Evolutionary conservation across 2,329 filamentous ascomycete species (phyloP).

Genomic region (Calycina herbarum): DNA sequence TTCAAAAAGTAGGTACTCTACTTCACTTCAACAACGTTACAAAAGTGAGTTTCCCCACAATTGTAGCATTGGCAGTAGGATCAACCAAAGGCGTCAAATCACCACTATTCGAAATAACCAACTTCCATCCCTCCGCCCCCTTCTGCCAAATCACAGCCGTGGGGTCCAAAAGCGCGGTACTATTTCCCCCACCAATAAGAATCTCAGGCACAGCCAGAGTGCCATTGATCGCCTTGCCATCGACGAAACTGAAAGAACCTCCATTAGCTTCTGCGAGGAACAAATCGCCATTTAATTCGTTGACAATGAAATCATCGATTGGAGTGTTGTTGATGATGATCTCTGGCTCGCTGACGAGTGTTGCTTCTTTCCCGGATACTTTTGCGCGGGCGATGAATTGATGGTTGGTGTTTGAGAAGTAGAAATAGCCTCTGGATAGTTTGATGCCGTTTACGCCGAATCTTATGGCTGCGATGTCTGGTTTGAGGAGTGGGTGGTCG

Average conservation of each 20-base stretch:
- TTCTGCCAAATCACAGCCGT: slow-evolving; percentile 15
- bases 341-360: slow-evolving; percentile 7
- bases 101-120: slow-evolving; percentile 14
- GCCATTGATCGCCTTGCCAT: background rate
- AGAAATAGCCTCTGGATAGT: slow-evolving; percentile 9
- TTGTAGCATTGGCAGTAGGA: slow-evolving; percentile 4
- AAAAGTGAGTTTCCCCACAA: slow-evolving; percentile 8
- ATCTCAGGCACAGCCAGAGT: background rate
- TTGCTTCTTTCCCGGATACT: background rate
- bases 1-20: background rate
- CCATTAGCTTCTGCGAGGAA: slow-evolving; percentile 3
- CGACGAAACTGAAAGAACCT: background rate
- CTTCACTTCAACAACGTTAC: background rate
- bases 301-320: slow-evolving; percentile 14
- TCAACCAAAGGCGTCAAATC: slow-evolving; percentile 4
- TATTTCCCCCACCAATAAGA: slow-evolving; percentile 7
- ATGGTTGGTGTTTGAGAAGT: slow-evolving; percentile 14
- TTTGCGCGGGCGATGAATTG: slow-evolving; percentile 9
- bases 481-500: slow-evolving; percentile 14
- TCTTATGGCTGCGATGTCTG: background rate
- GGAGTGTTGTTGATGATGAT: no score
- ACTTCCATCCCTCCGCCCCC: slow-evolving; percentile 7
- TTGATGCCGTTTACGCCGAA: slow-evolving; percentile 14
- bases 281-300: slow-evolving; percentile 9
- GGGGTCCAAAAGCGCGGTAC: slow-evolving; percentile 1